Base-by-base conservation (phyloP, 2,329 filamentous ascomycete species). In the Phyllosticta capitalensis region DNA sequence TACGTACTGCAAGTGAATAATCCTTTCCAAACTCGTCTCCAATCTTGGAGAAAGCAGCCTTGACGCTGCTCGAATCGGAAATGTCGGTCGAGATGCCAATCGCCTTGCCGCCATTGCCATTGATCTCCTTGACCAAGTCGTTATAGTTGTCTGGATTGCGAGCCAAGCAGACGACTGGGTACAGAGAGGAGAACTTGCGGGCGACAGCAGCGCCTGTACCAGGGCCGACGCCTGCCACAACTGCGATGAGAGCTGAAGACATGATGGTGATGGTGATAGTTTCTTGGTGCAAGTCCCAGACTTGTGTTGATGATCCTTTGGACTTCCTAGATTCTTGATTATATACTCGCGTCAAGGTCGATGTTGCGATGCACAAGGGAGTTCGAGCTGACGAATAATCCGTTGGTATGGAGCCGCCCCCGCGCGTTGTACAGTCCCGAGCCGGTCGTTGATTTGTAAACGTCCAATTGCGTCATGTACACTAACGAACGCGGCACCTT, bases 111-210 rank as follows among this genome's bases (percentile, higher is more conserved):
- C 89, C 89, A 0, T 74, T 71, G 5, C 74, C 70, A 60, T 84
- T 84, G 74, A 94, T 90, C 65, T 90, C 87, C 2, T 80, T 69
- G 6, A 88, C 85, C 2, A 90, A 78, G n/a, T 78, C 74, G 59
- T 83, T 78, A 73, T 85, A 90, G 71, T 80, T 88, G 50, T 83
- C 79, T 0, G 84, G 79, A 17, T 77, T 83, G 55, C 89, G 85
- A 12, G 89, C 84, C n/a, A 92, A 81, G 1, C 92, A 78, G 1
- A 89, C 86, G 1, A 92, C 86, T 0, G 87, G 83, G 68, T 92
- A 94, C 9, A 80, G 67, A 62, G 83, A 68, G 30, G 81, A 81
- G 65, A 87, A 87, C 61, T 77, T 80, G 59, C 82, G 78, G 30
- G 83, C 83, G 14, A 86, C 78, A 1, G 81, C 77, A 14, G 83